These are phyloP conservation scores for Fusarium tuaranense DNA, from an alignment of 2,329 filamentous ascomycete species.

Conservation along the genomic window DNA sequence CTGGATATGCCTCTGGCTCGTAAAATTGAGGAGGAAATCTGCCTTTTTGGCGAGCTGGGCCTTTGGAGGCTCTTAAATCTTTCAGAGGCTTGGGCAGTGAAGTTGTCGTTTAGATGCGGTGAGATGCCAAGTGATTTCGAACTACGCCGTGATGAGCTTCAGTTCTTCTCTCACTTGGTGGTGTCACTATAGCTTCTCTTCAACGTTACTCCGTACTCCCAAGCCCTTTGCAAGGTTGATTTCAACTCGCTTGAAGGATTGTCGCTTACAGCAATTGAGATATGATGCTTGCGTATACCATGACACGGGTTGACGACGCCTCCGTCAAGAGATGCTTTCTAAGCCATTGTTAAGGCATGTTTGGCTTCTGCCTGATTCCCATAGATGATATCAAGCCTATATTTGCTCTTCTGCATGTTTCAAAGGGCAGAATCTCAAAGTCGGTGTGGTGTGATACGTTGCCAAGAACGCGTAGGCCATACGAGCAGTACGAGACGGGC, in stretches of 20 bases:
- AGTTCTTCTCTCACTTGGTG: background rate
- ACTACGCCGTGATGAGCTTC: background rate
- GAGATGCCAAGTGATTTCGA: background rate
- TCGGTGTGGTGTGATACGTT: background rate
- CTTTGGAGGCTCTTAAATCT: background rate
- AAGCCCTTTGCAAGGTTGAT: background rate
- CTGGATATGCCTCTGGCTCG: background rate
- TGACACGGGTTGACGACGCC: constrained; percentile 11
- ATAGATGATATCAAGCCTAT: background rate
- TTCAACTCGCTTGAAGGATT: background rate
- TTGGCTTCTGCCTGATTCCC: background rate
- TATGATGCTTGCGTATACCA: constrained; percentile 6
- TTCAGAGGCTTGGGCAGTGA: background rate
- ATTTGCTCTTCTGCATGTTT: background rate
- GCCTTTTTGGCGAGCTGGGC: constrained; percentile 3
- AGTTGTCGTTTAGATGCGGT: background rate
- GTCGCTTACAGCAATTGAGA: background rate
- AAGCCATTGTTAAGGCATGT: background rate
- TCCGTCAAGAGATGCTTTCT: background rate
- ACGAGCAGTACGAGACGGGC: background rate
- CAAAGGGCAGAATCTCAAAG: background rate
- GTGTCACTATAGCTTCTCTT: background rate
- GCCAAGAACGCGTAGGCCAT: constrained; percentile 3
- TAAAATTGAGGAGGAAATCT: background rate
- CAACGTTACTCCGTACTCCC: background rate